phyloP scores from a whole-genome alignment of 2,329 filamentous ascomycete species.

The Magnaporthales sp. region DNA sequence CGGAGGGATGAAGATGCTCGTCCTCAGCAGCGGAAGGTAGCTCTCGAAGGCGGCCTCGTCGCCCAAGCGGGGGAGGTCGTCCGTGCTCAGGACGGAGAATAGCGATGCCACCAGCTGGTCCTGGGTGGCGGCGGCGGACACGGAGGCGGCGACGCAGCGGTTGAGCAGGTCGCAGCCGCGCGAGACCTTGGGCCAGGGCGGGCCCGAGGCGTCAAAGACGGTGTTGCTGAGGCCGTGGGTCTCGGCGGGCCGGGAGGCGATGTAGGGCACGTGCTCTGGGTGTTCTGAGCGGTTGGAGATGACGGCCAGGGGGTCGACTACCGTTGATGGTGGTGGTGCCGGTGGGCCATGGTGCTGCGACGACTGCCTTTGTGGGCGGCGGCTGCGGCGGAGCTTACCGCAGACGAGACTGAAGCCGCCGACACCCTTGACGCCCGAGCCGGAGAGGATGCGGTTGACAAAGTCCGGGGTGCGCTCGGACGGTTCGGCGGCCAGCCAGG shows the following conservation, averaged over 20 bases:
- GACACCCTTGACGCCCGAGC: conserved; percentile 47
- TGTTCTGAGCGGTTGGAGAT: conserved; percentile 52
- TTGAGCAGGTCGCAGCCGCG: conserved; percentile 39
- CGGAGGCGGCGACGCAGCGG: conserved; percentile 31
- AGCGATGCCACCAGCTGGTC: conserved; percentile 40
- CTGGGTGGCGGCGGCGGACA: conserved; percentile 21
- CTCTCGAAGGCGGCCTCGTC: conserved; percentile 40
- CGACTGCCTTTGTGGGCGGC: conserved; percentile 10
- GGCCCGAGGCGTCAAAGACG: conserved; percentile 34
- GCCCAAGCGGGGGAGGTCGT: conserved; percentile 39
- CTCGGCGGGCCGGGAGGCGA: conserved; percentile 36
- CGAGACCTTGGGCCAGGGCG: conserved; percentile 51
- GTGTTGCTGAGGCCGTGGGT: conserved; percentile 57
- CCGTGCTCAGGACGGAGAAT: conserved; percentile 45
- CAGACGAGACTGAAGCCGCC: conserved; percentile 62
- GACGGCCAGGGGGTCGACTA: conserved; percentile 45
- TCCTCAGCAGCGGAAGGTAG: conserved; percentile 42
- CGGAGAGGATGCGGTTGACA: conserved; percentile 41
- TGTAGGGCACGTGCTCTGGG: conserved; percentile 46
- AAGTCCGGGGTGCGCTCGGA: conserved; percentile 40
- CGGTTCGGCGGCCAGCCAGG: conserved; percentile 45
- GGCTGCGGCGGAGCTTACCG: conserved; percentile 40
- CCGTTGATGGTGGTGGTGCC: conserved; percentile 6
- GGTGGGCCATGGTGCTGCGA: conserved; percentile 10
- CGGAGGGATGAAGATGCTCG: conserved; percentile 53